Evolutionary conservation across 495 filamentous ascomycete species (phyloP), one percentile per base, ranked within the genome.

Genomic region (Xylaria grammica): DNA sequence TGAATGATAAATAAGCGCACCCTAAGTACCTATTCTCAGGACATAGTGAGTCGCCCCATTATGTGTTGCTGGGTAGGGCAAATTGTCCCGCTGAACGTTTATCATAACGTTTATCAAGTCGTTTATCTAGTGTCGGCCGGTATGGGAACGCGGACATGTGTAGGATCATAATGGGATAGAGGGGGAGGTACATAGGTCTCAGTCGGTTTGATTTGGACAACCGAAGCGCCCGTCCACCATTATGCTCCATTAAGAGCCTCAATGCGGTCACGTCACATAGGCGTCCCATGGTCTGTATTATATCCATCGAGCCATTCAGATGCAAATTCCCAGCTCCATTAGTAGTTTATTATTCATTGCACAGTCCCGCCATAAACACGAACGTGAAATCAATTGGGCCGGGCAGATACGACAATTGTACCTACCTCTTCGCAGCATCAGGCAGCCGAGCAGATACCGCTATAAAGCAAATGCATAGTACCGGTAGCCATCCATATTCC

Each of bases 1-100:
- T 27, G 19, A 67, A 60, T n/a, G 32, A 13, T 11, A 68, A 72
- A 30, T 55, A 65, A 51, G n/a, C 9, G 24, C 38, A 49, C 17
- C 32, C 6, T 54, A 2, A 13, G 17, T 54, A 9, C 17, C 8
- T 19, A 20, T 26, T 49, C n/a, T 3, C 19, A 10, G 48, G 5
- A 40, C 20, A 17, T 59, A 20, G 53, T 55, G 42, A 40, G 58
- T 52, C 3, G 3, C 7, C 15, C 24, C 58, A 7, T 29, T 3
- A 2, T 26, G 17, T 13, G 29, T 24, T 13, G 20, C 1, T 13
- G 24, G 15, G 13, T 20, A 11, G 22, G 10, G 8, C 22, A 30
- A 42, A 34, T 4, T 45, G 19, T 44, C 24, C n/a, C 51, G 32
- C 51, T 40, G 51, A 54, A 40, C n/a, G 32, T 29, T 22, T 10